These are phyloP conservation scores for Penicillium digitatum DNA, from an alignment of 2,329 filamentous ascomycete species.

Conservation along the genomic window DNA sequence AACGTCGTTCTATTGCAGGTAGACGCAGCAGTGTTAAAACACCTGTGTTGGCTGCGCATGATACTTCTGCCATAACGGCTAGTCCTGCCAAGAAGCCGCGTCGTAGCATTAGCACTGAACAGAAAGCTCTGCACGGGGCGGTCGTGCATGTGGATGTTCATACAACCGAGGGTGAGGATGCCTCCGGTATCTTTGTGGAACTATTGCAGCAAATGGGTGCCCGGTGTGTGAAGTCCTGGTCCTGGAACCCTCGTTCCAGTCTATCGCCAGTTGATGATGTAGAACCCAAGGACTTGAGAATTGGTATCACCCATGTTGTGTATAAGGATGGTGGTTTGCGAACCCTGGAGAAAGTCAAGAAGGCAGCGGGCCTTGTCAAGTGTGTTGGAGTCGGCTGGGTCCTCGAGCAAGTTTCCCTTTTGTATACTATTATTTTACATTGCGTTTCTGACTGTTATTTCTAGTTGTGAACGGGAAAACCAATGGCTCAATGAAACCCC, in stretches of 20 bases:
- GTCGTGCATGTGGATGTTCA: constrained; percentile 81
- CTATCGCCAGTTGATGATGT: constrained; percentile 33
- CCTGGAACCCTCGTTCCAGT: constrained; percentile 61
- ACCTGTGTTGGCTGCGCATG: constrained; percentile 8
- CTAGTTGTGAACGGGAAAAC: constrained; percentile 69
- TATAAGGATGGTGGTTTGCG: constrained; percentile 81
- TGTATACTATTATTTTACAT: background rate
- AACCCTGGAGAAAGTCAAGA: constrained; percentile 75
- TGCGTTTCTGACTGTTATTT: constrained; percentile 11
- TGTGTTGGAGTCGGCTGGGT: constrained; percentile 89
- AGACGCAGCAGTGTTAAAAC: constrained; percentile 13
- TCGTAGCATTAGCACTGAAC: constrained; percentile 20
- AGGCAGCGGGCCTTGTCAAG: constrained; percentile 68
- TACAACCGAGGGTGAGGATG: constrained; percentile 75
- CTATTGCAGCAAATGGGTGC: constrained; percentile 78
- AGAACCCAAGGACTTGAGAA: constrained; percentile 46
- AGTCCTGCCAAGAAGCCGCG: constrained; percentile 31
- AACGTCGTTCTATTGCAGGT: constrained; percentile 14
- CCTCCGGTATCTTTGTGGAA: constrained; percentile 75
- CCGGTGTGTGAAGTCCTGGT: constrained; percentile 70
- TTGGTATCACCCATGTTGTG: constrained; percentile 82
- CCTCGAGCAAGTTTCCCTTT: constrained; percentile 63
- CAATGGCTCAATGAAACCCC: constrained; percentile 69
- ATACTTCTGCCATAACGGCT: constrained; percentile 17
- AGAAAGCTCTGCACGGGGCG: constrained; percentile 60